These are phyloP conservation scores for Xylaria longipes DNA, from an alignment of 495 filamentous ascomycete genomes.

Conservation along the genomic window DNA sequence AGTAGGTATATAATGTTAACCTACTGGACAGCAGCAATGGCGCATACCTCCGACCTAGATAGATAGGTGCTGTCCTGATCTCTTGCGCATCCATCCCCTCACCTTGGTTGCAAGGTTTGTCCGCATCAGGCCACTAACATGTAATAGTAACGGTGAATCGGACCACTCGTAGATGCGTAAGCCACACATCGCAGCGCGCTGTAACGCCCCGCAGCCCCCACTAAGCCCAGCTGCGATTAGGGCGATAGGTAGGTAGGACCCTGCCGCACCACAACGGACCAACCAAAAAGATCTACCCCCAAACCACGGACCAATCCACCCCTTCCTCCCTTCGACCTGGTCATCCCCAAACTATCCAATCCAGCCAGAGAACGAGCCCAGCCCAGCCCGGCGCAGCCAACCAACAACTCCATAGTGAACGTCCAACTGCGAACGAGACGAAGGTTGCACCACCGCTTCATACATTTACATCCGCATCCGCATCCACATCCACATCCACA, in stretches of 20 bases:
- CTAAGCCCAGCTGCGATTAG: neutral
- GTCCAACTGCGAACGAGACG: neutral
- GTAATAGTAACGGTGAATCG: conserved; percentile 17
- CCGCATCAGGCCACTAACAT: conserved; percentile 16
- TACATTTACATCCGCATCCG: neutral
- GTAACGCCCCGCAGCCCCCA: neutral
- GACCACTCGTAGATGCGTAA: conserved; percentile 20
- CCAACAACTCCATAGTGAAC: conserved; percentile 16
- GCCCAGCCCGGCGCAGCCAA: conserved; percentile 18
- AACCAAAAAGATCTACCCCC: neutral
- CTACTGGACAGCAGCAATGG: neutral
- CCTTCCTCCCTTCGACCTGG: conserved; percentile 21
- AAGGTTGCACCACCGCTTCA: conserved; percentile 26
- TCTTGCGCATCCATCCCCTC: too few relatives aligned
- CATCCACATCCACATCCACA: neutral
- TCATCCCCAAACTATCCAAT: conserved; percentile 22
- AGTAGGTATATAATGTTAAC: neutral
- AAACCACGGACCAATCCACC: neutral
- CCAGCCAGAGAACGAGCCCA: conserved; percentile 15
- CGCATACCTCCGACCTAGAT: too few relatives aligned
- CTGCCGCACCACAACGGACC: neutral
- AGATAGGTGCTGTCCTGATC: neutral
- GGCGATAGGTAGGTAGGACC: too few relatives aligned
- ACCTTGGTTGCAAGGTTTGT: too few relatives aligned
- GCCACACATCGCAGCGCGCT: conserved; percentile 8